Conservation (phyloP, 1,284 basidiomycete genomes). For the Gomphus bonarii region DNA sequence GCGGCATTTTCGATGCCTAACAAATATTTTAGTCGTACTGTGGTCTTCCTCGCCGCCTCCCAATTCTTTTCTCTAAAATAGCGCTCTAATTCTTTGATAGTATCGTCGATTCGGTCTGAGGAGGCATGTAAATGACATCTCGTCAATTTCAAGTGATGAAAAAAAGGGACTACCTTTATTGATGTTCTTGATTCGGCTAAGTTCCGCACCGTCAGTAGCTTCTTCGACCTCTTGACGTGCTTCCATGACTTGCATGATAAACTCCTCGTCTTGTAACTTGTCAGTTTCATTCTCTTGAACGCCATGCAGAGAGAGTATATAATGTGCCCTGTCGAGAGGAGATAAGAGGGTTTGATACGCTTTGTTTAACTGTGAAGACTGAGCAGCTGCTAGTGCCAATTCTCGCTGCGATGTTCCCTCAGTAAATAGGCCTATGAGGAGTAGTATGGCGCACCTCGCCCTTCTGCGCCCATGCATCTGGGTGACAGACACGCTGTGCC, state of each 20-base stretch:
- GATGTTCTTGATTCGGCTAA: constrained; percentile 39
- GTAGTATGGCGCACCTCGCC: constrained; percentile 29
- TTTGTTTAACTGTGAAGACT: constrained; percentile 66
- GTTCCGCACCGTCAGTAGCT: constrained; percentile 38
- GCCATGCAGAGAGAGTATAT: constrained; percentile 59
- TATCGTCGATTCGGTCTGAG: constrained; percentile 44
- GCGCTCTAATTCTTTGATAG: constrained; percentile 36
- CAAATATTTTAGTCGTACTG: constrained; percentile 71
- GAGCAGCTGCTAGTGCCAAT: constrained; percentile 44
- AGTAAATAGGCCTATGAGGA: background rate
- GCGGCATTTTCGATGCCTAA: constrained; percentile 66
- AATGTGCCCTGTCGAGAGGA: constrained; percentile 59
- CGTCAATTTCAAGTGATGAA: background rate
- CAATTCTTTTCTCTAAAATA: constrained; percentile 49
- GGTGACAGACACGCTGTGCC: constrained; percentile 69
- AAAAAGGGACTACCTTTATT: constrained; percentile 50
- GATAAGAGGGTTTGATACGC: constrained; percentile 61
- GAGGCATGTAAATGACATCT: background rate
- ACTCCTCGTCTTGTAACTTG: constrained; percentile 57
- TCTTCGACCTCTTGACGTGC: constrained; percentile 73
- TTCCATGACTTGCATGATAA: constrained; percentile 77
- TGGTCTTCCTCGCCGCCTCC: constrained; percentile 42
- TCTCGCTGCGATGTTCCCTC: constrained; percentile 35
- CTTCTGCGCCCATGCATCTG: constrained; percentile 66
- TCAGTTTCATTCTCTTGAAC: constrained; percentile 63